Evolutionary conservation across 345 rosid genomes (phyloP).

Genomic region (Clausena lansium): DNA sequence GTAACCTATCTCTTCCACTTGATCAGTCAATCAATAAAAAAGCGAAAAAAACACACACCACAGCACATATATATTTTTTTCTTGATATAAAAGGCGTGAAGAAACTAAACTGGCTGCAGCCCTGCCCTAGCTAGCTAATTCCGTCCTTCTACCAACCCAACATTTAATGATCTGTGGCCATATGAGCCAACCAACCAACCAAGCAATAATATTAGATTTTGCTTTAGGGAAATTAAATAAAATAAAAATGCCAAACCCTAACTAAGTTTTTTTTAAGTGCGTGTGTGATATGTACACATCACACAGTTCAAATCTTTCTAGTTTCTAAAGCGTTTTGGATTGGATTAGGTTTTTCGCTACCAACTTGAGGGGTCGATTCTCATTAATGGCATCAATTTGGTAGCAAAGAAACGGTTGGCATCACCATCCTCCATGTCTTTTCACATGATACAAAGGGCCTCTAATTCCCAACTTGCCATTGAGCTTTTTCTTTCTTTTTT

Average conservation of each 20-base stretch:
- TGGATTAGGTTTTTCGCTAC: background rate
- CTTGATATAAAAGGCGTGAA: conserved; percentile 20
- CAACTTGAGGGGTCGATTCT: conserved; percentile 5
- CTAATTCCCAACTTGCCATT: background rate
- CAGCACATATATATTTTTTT: background rate
- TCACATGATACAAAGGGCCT: background rate
- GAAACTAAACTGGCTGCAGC: conserved; percentile 32
- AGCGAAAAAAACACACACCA: too few relatives aligned
- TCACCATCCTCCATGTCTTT: background rate
- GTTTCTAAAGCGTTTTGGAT: background rate
- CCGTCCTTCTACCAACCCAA: conserved; percentile 38
- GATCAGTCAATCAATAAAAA: background rate
- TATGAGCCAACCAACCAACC: conserved; percentile 27
- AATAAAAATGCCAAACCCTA: conserved; percentile 3
- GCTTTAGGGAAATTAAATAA: too few relatives aligned
- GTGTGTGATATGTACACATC: background rate
- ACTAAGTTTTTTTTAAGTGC: background rate
- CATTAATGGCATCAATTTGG: background rate
- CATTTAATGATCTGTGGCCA: conserved; percentile 22
- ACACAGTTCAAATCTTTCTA: background rate
- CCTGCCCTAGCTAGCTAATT: background rate
- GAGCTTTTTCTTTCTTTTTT: too few relatives aligned
- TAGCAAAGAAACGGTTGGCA: background rate
- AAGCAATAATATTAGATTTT: background rate
- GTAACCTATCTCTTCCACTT: conserved; percentile 35